Base-by-base conservation (phyloP, 441 rosid species). In the Populus trichocarpa region DNA sequence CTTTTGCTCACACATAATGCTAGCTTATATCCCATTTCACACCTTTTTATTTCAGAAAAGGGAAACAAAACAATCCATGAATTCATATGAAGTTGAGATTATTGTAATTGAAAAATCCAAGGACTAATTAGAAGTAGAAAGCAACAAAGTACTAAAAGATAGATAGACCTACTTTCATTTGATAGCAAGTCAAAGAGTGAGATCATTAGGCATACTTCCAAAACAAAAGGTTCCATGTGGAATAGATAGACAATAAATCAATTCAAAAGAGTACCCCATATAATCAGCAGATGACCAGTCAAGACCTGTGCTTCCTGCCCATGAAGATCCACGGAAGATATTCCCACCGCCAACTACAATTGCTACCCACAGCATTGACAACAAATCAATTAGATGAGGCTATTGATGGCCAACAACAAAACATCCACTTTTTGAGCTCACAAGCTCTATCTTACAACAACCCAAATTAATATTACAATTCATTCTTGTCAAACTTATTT, bases 271-370 rank as follows among this genome's bases (percentile, higher is more conserved):
- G 68, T 90, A 93, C 28, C 99, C 99, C 30, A 96, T 92, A 78
- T 90, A 92, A 81, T 95, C 98, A 65, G 99, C 98, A 32, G 98
- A 93, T 63, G 98, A 95, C 74, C 97, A 93, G 70, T 95, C 97
- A 83, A 95, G 98, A 75, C 98, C 97, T 84, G 97, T 92, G 83
- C 91, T 81, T 78, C 98, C 99, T 72, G 97, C 97, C 95, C 95
- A 90, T 32, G 94, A 87, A 72, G 98, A 81, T 78, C 98, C 98
- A 38, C 97, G 96, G 79, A 96, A 96, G 78, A 96, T 96, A 80
- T 96, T 93, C 50, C 97, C 97, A 67, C 99, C 99, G 35, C 98
- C 98, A 80, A 93, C 99, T 70, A 93, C 99, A 83, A 93, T 87
- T 12, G 98, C 99, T 69, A 96, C 99, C 98, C 92, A 85, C 66